Evolutionary conservation across 306 rosid genomes (phyloP).

Genomic region (Pterocarpus macrocarpus): DNA sequence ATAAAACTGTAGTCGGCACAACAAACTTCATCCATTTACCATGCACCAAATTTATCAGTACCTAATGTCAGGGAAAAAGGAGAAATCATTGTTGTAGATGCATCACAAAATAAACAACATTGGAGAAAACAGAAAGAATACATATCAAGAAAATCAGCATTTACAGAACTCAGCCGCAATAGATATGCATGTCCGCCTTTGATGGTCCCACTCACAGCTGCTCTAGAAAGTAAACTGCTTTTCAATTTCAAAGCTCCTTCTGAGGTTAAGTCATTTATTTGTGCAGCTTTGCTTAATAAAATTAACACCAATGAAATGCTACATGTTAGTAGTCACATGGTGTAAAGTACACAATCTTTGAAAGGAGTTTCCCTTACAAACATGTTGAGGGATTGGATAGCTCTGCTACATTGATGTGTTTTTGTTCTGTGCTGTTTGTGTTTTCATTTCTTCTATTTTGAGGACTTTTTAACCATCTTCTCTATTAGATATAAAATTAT

Average conservation of each 20-base stretch:
- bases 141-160: conserved; percentile 7
- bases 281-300: not conserved
- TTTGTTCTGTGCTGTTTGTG: not conserved
- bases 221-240: not conserved
- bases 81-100: not conserved
- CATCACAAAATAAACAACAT: conserved; percentile 18
- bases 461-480: not conserved
- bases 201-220: conserved; percentile 14
- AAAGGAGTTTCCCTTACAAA: not conserved
- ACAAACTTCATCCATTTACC: conserved; percentile 10
- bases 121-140: not conserved
- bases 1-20: not conserved
- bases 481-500: too few species aligned
- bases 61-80: conserved; percentile 9
- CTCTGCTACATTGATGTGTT: not conserved
- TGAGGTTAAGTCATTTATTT: not conserved
- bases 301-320: not conserved
- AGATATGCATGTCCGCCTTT: conserved; percentile 1
- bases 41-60: conserved; percentile 17
- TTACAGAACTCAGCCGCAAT: not conserved
- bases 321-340: not conserved
- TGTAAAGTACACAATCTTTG: not conserved
- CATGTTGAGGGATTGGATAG: not conserved
- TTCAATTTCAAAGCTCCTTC: not conserved
- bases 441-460: not conserved